Evolutionary conservation across 176 grass and related monocot species (phyloP), one percentile per base, ranked within the genome.

Genomic region (Cocos nucifera): DNA sequence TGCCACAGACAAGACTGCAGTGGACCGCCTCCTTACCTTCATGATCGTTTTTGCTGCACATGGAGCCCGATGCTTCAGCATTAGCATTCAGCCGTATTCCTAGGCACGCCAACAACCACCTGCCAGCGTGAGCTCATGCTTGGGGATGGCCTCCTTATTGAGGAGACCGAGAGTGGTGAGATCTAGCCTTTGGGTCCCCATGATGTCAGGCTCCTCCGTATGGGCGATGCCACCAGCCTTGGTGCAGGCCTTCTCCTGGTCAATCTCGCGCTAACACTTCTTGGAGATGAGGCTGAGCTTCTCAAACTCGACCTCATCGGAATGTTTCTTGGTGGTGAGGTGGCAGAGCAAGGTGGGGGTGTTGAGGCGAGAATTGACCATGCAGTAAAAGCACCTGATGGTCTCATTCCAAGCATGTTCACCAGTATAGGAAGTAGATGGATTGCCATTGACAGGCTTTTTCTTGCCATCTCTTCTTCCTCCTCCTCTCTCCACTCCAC

Each of bases 221-320:
- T 55, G 30, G 65, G 51, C 71, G 50, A 64, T 75, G 23, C 73
- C 80, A 15, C 75, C 74, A 44, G 64, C 25, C 73, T 89, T 85
- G 73, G 75, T 64, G 29, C 72, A 77, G 51, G 79, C 82, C 58
- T 89, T 89, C 25, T 83, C 75, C 27, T 77, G 19, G 17, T 95
- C 90, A 69, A 95, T 82, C 67, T 89, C 82, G 22, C 77, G 67
- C 59, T 86, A 85, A 39, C 85, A 69, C 15, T 86, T 85, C 66
- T 95, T 89, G 7, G 82, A 89, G 17, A 95, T 62, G 52, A 95
- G 82, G 0, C 85, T 85, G 55, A 95, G 78, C 78, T 89, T 84
- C 82, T 89, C 85, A 51, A 85, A 79, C 61, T 95, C 84, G 6
- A 70, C 82, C 24, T 95, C 82, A 7, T 79, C 83, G 65, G 57